Evolutionary conservation across 192 early-diverging fungal genomes (phyloP).

Genomic region (Nowakowskiella sp.): DNA sequence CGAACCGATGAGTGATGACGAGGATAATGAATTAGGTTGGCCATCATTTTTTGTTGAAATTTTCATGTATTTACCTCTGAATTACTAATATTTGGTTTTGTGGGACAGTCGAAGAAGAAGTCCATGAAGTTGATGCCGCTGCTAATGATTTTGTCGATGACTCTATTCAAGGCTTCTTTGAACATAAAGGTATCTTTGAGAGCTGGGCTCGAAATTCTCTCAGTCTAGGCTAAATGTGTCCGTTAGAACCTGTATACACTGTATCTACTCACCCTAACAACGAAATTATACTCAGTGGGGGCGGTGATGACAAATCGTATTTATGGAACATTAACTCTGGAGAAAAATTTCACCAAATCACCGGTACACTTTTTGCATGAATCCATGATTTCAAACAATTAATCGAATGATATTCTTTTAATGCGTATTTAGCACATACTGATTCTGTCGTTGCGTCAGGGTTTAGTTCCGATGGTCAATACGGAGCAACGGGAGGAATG

Average conservation of each 20-base stretch:
- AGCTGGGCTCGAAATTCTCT: background rate
- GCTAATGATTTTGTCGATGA: constrained; percentile 62
- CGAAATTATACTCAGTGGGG: constrained; percentile 70
- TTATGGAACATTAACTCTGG: constrained; percentile 83
- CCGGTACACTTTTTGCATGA: constrained; percentile 29
- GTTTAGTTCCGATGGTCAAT: constrained; percentile 77
- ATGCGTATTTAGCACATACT: constrained; percentile 44
- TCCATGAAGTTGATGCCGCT: too few species aligned
- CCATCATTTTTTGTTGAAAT: background rate
- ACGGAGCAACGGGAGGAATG: constrained; percentile 90
- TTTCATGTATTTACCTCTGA: too few species aligned
- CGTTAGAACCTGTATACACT: constrained; percentile 85
- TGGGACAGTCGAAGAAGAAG: too few species aligned
- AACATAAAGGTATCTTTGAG: constrained; percentile 58
- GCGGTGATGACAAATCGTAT: constrained; percentile 87
- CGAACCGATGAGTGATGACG: background rate
- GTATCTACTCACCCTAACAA: constrained; percentile 72
- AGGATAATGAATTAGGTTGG: background rate
- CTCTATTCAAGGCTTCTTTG: constrained; percentile 87
- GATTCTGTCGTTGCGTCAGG: constrained; percentile 79
- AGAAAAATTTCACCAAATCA: constrained; percentile 58
- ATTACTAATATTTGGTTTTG: too few species aligned
- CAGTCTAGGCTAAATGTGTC: background rate
- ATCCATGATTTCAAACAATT: constrained; percentile 2
- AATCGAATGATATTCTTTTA: background rate